Evolutionary conservation across 345 rosid genomes (phyloP).

Genomic region (Rhizophora apiculata): DNA sequence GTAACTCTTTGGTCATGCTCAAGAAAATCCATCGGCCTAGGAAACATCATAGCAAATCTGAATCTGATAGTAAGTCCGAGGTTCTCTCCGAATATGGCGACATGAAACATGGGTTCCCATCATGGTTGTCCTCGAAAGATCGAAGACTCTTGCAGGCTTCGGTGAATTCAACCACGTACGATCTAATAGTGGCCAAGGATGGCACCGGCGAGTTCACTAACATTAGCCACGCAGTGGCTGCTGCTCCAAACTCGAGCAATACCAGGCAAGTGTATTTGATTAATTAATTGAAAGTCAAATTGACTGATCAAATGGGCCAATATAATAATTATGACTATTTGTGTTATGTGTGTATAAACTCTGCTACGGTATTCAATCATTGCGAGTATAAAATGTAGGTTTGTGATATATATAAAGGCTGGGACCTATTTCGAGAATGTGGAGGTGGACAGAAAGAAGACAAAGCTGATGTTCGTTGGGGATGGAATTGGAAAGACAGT

Average conservation of each 20-base stretch:
- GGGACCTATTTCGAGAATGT: conserved; percentile 73
- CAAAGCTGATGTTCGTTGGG: conserved; percentile 65
- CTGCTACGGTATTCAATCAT: too few relatives aligned
- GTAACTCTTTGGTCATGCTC: conserved; percentile 61
- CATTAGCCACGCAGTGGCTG: conserved; percentile 55
- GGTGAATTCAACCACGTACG: conserved; percentile 27
- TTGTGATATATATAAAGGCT: conserved; percentile 70
- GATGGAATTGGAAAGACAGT: conserved; percentile 78
- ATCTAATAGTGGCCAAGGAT: conserved; percentile 66
- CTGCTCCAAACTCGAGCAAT: conserved; percentile 65
- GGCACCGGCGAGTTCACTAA: conserved; percentile 67
- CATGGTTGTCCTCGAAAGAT: conserved; percentile 53
- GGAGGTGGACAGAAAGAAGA: conserved; percentile 59
- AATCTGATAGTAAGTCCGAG: conserved; percentile 17
- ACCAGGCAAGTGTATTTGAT: conserved; percentile 42
- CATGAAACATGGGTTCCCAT: conserved; percentile 50
- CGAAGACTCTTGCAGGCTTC: conserved; percentile 43
- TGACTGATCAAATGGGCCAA: too few relatives aligned
- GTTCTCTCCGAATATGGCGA: conserved; percentile 34
- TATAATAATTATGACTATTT: too few relatives aligned
- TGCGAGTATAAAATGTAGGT: conserved; percentile 32
- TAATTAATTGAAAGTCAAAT: too few relatives aligned
- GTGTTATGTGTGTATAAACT: too few relatives aligned
- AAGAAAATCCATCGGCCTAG: conserved; percentile 49
- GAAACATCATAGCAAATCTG: conserved; percentile 4